Conservation (phyloP, 1,284 basidiomycete species). For the Serendipita sp. region DNA sequence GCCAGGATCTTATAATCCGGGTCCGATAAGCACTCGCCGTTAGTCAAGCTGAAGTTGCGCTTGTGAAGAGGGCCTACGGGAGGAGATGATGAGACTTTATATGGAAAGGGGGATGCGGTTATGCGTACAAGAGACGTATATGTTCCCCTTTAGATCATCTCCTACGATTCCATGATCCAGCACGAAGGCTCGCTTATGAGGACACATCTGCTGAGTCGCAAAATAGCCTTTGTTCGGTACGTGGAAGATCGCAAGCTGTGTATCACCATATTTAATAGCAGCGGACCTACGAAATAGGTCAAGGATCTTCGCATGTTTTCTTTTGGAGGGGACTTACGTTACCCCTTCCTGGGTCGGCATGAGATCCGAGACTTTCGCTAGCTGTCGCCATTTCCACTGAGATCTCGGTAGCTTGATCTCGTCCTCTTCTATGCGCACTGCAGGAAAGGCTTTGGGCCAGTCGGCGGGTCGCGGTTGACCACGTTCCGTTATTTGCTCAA, state of each 20-base stretch:
- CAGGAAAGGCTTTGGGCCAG: conserved; percentile 46
- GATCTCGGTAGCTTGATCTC: conserved; percentile 30
- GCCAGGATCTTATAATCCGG: conserved; percentile 48
- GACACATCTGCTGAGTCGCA: conserved; percentile 59
- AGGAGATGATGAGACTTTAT: not conserved
- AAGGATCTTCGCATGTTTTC: conserved; percentile 16
- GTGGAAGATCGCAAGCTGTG: conserved; percentile 55
- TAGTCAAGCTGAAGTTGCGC: conserved; percentile 47
- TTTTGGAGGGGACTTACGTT: conserved; percentile 24
- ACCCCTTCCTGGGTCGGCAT: conserved; percentile 34
- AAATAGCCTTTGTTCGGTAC: conserved; percentile 44
- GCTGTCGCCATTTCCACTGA: conserved; percentile 45
- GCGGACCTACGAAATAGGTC: conserved; percentile 21
- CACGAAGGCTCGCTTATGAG: conserved; percentile 55
- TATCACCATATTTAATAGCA: conserved; percentile 57
- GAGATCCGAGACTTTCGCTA: conserved; percentile 41
- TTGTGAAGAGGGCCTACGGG: conserved; percentile 52
- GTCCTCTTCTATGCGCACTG: conserved; percentile 31
- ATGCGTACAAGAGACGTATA: conserved; percentile 31
- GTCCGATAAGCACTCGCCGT: conserved; percentile 51
- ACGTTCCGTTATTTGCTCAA: conserved; percentile 46
- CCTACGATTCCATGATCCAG: conserved; percentile 47
- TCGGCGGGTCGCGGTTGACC: conserved; percentile 54
- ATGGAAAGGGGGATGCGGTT: not conserved
- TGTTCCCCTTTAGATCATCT: conserved; percentile 37